A percentile compares a stretch with the other conserved stretches of the same genome.
Conservation (phyloP, 441 rosid species). For the Syzygium malaccense region DNA sequence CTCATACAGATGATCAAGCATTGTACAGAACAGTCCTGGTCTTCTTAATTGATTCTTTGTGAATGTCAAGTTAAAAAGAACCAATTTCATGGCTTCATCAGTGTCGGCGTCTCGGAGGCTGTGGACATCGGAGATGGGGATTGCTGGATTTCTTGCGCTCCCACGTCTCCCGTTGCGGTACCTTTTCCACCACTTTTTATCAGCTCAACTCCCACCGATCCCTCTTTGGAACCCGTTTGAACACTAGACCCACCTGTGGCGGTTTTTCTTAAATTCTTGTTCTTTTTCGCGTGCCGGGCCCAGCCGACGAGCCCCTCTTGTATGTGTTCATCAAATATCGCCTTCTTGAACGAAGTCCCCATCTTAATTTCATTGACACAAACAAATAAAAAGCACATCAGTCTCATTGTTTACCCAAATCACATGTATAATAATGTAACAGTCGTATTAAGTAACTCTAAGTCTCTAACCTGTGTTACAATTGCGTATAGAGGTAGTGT, state of each 20-base stretch:
- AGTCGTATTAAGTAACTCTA: neutral
- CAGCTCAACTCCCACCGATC: neutral
- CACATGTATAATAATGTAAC: neutral
- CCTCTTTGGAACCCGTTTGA: neutral
- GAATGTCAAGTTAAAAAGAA: neutral
- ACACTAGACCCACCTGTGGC: neutral
- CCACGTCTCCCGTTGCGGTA: neutral
- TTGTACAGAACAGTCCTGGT: neutral
- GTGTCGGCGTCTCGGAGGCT: neutral
- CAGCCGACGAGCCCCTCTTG: conserved; percentile 49
- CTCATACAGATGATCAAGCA: neutral
- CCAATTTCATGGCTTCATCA: neutral
- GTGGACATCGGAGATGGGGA: neutral
- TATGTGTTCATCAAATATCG: conserved; percentile 66
- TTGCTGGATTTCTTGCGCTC: neutral
- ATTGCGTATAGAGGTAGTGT: conserved; percentile 86
- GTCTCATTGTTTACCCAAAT: neutral
- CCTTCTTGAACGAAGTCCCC: conserved; percentile 78
- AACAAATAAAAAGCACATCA: neutral
- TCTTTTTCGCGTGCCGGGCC: conserved; percentile 48
- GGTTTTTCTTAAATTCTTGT: conserved; percentile 10
- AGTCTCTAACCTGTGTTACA: conserved; percentile 66
- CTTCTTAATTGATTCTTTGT: neutral
- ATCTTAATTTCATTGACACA: conserved; percentile 33
- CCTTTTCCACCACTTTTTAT: neutral